These are phyloP conservation scores for Fusarium dlaminii DNA, from an alignment of 2,329 filamentous ascomycete species.

Conservation along the genomic window DNA sequence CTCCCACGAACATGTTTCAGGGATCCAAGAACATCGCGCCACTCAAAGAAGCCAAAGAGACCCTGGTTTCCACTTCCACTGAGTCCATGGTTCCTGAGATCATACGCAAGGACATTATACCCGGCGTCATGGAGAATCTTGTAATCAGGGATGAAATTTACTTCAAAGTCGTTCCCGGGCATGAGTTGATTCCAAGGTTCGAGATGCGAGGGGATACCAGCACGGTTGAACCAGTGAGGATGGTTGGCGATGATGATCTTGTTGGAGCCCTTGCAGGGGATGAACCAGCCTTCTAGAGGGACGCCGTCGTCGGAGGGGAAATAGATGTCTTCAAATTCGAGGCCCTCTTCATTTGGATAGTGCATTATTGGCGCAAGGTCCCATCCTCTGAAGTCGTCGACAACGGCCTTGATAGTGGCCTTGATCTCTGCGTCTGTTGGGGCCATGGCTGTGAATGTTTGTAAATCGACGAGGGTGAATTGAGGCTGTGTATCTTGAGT, in stretches of 20 bases:
- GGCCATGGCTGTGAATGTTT: neutral
- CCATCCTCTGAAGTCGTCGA: constrained; percentile 30
- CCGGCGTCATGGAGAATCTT: constrained; percentile 27
- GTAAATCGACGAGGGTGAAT: neutral
- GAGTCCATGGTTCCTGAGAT: constrained; percentile 21
- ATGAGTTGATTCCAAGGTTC: constrained; percentile 19
- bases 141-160: constrained; percentile 30
- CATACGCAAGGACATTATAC: constrained; percentile 27
- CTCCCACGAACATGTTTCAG: constrained; percentile 13
- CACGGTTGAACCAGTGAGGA: constrained; percentile 30
- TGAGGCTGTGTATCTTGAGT: neutral
- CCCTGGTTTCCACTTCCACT: constrained; percentile 22
- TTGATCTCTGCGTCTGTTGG: constrained; percentile 3
- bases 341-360: constrained; percentile 8
- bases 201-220: constrained; percentile 18
- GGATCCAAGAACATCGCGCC: constrained; percentile 25
- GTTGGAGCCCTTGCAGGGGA: constrained; percentile 11
- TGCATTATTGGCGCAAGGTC: constrained; percentile 21
- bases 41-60: constrained; percentile 30
- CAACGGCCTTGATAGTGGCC: neutral
- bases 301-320: constrained; percentile 27
- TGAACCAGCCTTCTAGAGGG: constrained; percentile 26
- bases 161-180: constrained; percentile 27
- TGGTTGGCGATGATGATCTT: constrained; percentile 33
- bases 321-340: constrained; percentile 21